These are phyloP conservation scores for Phaeosphaeria sp. DNA, from an alignment of 2,329 filamentous ascomycete genomes.

Conservation along the genomic window DNA sequence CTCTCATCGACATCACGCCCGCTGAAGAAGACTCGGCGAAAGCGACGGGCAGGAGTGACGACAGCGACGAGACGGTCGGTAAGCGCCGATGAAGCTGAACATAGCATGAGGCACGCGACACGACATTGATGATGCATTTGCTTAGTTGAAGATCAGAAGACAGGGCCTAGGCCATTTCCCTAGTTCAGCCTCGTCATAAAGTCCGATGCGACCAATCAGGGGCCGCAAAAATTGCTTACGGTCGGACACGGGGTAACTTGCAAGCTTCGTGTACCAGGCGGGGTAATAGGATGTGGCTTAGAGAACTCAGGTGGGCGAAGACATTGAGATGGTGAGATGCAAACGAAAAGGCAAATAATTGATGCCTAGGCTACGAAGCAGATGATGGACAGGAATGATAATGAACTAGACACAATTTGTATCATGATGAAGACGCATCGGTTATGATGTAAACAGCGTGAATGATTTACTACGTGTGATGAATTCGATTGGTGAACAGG, in stretches of 20 bases:
- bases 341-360: not conserved
- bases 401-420: too few species aligned
- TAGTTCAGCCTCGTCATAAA: not conserved
- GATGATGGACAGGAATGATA: not conserved
- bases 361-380: not conserved
- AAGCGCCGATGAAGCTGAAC: conserved; percentile 16
- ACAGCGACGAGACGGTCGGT: conserved; percentile 11
- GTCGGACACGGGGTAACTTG: conserved; percentile 2
- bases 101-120: not conserved
- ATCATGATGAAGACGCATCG: too few species aligned
- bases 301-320: not conserved
- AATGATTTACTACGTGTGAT: too few species aligned
- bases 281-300: not conserved
- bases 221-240: not conserved
- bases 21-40: conserved; percentile 27
- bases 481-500: too few species aligned
- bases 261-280: not conserved
- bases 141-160: not conserved
- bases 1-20: conserved; percentile 34
- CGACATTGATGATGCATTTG: not conserved
- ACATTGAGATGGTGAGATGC: not conserved
- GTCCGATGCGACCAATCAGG: not conserved
- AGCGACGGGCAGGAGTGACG: conserved; percentile 17
- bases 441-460: too few species aligned
- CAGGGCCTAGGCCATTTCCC: not conserved